phyloP scores from a whole-genome alignment of 2,329 filamentous ascomycete species.

The Colletotrichum sublineola region DNA sequence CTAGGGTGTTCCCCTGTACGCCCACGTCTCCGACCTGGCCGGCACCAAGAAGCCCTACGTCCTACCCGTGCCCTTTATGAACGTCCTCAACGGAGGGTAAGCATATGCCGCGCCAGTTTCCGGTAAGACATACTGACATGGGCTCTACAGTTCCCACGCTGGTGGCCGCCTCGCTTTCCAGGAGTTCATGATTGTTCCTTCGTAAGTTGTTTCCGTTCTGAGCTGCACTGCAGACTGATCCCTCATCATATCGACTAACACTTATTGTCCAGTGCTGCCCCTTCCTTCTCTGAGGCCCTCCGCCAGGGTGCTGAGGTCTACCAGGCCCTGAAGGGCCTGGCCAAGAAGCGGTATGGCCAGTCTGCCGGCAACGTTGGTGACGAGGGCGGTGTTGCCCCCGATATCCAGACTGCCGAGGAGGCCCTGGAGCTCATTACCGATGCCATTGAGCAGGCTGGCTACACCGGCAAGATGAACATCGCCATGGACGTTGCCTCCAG shows the following conservation, averaged over 20 bases:
- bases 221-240: not conserved
- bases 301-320: constrained; percentile 98
- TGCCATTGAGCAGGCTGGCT: constrained; percentile 94
- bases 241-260: constrained; percentile 3
- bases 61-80: constrained; percentile 92
- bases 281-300: constrained; percentile 94
- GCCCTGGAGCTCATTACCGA: constrained; percentile 96
- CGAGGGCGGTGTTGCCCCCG: constrained; percentile 98
- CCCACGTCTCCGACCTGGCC: constrained; percentile 87
- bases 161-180: constrained; percentile 96
- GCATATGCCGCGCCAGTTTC: constrained; percentile 39
- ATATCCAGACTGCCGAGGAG: constrained; percentile 97
- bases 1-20: constrained; percentile 84
- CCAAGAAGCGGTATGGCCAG: constrained; percentile 99
- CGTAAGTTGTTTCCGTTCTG: constrained; percentile 62
- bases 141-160: constrained; percentile 80
- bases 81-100: constrained; percentile 85
- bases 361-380: constrained; percentile 99
- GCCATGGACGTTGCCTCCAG: constrained; percentile 99
- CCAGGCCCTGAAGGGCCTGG: constrained; percentile 95
- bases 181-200: constrained; percentile 95
- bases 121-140: constrained; percentile 5
- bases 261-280: constrained; percentile 71
- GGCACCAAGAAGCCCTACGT: constrained; percentile 94
- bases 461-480: constrained; percentile 96